Evolutionary conservation across 1,284 basidiomycete genomes (phyloP).

Genomic region (Gomphus bonarii): DNA sequence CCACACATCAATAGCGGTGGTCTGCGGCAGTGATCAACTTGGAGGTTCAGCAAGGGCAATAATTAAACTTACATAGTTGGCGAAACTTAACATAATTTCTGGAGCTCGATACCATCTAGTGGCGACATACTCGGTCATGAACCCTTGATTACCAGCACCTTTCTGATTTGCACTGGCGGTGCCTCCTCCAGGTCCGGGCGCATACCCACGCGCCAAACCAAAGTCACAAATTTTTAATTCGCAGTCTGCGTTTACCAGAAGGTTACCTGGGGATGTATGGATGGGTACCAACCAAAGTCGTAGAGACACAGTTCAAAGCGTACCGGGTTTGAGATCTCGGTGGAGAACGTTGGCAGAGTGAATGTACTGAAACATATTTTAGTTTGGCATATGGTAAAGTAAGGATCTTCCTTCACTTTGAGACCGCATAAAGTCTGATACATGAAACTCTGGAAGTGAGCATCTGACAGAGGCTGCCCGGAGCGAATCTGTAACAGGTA

Average conservation of each 20-base stretch:
- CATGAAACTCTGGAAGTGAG: slow-evolving; percentile 97
- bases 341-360: slow-evolving; percentile 98
- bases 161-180: slow-evolving; percentile 44
- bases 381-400: slow-evolving; percentile 7
- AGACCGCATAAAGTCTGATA: slow-evolving; percentile 98
- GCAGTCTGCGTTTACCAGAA: slow-evolving; percentile 97
- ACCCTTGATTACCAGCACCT: slow-evolving; percentile 68
- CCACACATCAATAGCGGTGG: slow-evolving; percentile 92
- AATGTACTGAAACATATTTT: slow-evolving; percentile 61
- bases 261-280: slow-evolving; percentile 38
- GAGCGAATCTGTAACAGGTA: slow-evolving; percentile 71
- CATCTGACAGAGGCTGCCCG: slow-evolving; percentile 94
- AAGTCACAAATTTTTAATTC: slow-evolving; percentile 99
- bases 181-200: slow-evolving; percentile 58
- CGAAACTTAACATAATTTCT: slow-evolving; percentile 96
- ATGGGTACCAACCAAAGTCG: background rate
- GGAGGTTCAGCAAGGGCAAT: background rate
- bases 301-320: background rate
- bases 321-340: slow-evolving; percentile 88
- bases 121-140: slow-evolving; percentile 99
- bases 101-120: slow-evolving; percentile 96
- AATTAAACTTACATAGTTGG: slow-evolving; percentile 58
- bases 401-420: slow-evolving; percentile 29
- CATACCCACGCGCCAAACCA: slow-evolving; percentile 93
- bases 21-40: slow-evolving; percentile 30